Evolutionary conservation across 192 early-diverging fungal species (phyloP).

Genomic region (Coemansia sp.): DNA sequence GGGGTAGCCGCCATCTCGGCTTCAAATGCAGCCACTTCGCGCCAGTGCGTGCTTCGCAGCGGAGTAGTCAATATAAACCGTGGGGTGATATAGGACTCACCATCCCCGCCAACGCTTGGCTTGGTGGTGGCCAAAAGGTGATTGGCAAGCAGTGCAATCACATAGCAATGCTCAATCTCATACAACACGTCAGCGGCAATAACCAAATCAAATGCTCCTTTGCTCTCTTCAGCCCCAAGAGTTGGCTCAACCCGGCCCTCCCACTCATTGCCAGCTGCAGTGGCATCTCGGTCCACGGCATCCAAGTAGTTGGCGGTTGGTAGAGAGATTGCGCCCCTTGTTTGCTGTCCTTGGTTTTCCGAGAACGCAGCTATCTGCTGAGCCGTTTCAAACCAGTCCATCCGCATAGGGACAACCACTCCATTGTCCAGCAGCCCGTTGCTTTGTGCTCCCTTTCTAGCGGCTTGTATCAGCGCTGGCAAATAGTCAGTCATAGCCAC

Average conservation of each 20-base stretch:
- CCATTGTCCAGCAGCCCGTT: conserved; percentile 19
- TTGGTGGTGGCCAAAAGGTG: conserved; percentile 13
- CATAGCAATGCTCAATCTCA: conserved; percentile 28
- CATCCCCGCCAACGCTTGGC: not conserved
- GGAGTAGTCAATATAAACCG: conserved; percentile 23
- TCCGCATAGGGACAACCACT: not conserved
- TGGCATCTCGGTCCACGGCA: conserved; percentile 10
- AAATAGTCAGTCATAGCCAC: conserved; percentile 32
- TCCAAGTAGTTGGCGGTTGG: conserved; percentile 12
- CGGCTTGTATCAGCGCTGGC: conserved; percentile 19
- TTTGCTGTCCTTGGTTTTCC: not conserved
- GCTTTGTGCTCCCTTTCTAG: not conserved
- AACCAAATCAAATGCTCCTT: conserved; percentile 17
- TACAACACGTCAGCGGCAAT: conserved; percentile 36
- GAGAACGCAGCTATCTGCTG: not conserved
- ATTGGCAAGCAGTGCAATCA: conserved; percentile 25
- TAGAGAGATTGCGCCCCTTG: not conserved
- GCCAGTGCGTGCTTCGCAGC: conserved; percentile 17
- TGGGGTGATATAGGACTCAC: not conserved
- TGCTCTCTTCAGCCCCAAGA: not conserved
- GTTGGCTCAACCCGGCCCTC: not conserved
- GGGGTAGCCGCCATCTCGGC: conserved; percentile 23
- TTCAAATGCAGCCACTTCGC: conserved; percentile 25
- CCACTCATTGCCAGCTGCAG: not conserved
- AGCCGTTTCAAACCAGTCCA: conserved; percentile 29